Evolutionary conservation across 2,329 filamentous ascomycete genomes (phyloP), one percentile per base, ranked within the genome.

Genomic region (Zymoseptoria pseudotritici): DNA sequence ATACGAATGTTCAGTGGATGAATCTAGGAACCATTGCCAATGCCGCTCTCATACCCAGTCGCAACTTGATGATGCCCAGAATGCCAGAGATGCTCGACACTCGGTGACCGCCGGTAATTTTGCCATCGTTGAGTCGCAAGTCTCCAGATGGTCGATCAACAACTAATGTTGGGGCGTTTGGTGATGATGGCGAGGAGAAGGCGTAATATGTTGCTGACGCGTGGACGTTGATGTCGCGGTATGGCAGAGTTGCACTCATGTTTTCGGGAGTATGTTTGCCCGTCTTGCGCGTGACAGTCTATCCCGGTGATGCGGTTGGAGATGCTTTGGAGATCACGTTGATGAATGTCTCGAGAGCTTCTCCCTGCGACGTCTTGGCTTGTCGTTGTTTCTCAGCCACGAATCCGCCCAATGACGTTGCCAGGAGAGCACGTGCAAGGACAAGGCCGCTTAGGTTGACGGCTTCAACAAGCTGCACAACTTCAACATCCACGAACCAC

Each of bases 51-150:
- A 56, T 82, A 96, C 92, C 92, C 72, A 99, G 84, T 71, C 94
- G 88, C 73, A 99, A 79, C 79, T 92, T 91, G 76, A 99, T 90
- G 67, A 97, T 89, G 66, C 94, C 94, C 70, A 99, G 78, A 60
- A 99, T 97, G 68, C 94, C 94, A 67, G 91, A 89, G 72, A 99
- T 91, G 78, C 92, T 97, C 20, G 91, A 94, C 55, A 97, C 91
- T 58, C 93, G 85, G 78, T 92, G 92, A 50, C 86, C 86, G 26
- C 87, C 86, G 56, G 88, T 80, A 54, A 91, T 79, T 65, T 87
- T 84, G 59, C 88, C 88, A 82, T 96, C 89, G 70, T 87, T 88
- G 61, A 99, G 82, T 62, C 91, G 85, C 56, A 97, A 78, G 76
- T 97, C 92, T 62, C 94, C 94, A 13, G 91, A 94, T 9, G 94